phyloP scores from a whole-genome alignment of 495 filamentous ascomycete genomes.

The Hypoxylon intermedium region DNA sequence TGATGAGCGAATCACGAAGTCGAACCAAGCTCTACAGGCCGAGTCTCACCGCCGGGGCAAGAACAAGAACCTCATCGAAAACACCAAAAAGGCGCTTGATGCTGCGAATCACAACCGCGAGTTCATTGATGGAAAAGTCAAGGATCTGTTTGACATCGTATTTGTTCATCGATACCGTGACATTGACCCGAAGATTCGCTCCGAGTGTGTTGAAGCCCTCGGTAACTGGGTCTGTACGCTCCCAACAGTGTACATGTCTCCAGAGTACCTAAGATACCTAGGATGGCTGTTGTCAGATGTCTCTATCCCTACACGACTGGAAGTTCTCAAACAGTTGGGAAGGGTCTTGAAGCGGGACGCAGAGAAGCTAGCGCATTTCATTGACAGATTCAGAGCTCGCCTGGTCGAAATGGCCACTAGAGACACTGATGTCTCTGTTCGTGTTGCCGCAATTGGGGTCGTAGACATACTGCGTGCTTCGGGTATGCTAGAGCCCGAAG shows the following conservation, averaged over 20 bases:
- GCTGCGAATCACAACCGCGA: conserved; percentile 70
- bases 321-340: conserved; percentile 80
- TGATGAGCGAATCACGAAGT: conserved; percentile 68
- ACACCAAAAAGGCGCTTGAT: conserved; percentile 69
- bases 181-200: conserved; percentile 83
- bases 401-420: conserved; percentile 89
- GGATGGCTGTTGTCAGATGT: conserved; percentile 93
- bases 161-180: conserved; percentile 96
- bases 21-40: conserved; percentile 81
- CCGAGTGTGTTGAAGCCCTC: conserved; percentile 82
- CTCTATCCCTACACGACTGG: conserved; percentile 68
- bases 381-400: conserved; percentile 84
- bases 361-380: conserved; percentile 81
- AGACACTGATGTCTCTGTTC: conserved; percentile 79
- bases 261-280: conserved; percentile 85
- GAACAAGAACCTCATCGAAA: conserved; percentile 64
- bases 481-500: conserved; percentile 86
- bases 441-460: conserved; percentile 78
- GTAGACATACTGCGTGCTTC: conserved; percentile 81
- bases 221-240: conserved; percentile 85
- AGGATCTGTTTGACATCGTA: conserved; percentile 84
- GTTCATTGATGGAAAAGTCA: conserved; percentile 69
- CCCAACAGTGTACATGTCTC: conserved; percentile 86
- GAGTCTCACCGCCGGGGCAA: conserved; percentile 76
- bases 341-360: conserved; percentile 81